Percentiles rank a stretch among this genome's conserved stretches.
These are phyloP conservation scores for Rhodamnia argentea DNA, from an alignment of 345 rosid genomes.

Conservation along the genomic window DNA sequence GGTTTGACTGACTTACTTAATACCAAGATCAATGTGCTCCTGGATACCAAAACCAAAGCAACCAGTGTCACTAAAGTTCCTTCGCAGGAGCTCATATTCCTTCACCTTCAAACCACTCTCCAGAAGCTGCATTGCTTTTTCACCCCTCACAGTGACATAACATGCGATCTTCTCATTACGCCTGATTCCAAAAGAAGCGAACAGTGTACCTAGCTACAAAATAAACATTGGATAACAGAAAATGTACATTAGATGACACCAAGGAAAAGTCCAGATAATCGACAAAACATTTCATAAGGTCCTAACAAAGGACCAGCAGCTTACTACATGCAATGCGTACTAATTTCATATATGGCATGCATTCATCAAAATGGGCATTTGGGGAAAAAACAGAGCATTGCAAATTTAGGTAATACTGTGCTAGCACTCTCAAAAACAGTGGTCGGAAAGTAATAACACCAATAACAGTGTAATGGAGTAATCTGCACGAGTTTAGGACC, in stretches of 20 bases:
- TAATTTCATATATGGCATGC: background rate
- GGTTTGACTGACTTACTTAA: conserved; percentile 29
- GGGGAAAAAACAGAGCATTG: background rate
- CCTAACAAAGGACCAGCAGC: background rate
- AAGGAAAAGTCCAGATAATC: background rate
- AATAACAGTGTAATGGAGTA: background rate
- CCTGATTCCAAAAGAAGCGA: conserved; percentile 64
- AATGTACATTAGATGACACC: background rate
- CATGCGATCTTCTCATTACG: conserved; percentile 70
- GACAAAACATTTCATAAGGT: background rate
- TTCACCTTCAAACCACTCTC: conserved; percentile 76
- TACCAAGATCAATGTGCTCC: conserved; percentile 74
- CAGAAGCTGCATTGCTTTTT: conserved; percentile 71
- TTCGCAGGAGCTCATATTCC: conserved; percentile 54
- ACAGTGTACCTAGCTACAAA: conserved; percentile 63
- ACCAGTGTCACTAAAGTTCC: conserved; percentile 70
- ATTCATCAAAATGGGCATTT: background rate
- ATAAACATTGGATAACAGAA: background rate
- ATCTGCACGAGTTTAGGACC: background rate
- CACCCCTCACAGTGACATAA: conserved; percentile 68
- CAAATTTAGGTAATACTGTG: background rate
- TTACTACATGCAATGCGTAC: background rate
- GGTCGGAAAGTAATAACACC: background rate
- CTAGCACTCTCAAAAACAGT: background rate
- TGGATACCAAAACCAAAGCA: conserved; percentile 76